phyloP scores from a whole-genome alignment of 441 rosid species.

The Adansonia gregorii region DNA sequence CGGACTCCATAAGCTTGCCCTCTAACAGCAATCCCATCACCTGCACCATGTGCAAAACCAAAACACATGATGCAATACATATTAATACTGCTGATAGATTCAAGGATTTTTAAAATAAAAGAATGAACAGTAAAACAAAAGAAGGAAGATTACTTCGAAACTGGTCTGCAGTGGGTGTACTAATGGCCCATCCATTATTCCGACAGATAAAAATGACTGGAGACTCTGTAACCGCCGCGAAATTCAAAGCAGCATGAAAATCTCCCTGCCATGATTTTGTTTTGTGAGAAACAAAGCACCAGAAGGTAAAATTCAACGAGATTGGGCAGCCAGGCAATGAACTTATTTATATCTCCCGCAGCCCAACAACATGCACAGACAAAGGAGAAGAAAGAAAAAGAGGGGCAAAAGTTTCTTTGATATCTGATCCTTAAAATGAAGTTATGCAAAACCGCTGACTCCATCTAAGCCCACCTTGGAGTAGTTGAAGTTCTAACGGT shows the following conservation, averaged over 20 bases:
- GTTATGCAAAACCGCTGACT: neutral
- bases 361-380: neutral
- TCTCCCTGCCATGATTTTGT: conserved; percentile 67
- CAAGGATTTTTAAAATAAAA: neutral
- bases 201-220: conserved; percentile 86
- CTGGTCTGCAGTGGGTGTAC: conserved; percentile 86
- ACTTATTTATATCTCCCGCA: neutral
- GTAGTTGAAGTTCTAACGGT: neutral
- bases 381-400: conserved; percentile 9
- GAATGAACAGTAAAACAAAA: conserved; percentile 24
- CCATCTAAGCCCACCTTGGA: neutral
- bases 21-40: conserved; percentile 85
- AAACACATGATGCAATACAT: conserved; percentile 17
- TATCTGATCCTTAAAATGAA: neutral
- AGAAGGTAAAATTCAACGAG: conserved; percentile 2
- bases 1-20: conserved; percentile 82
- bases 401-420: neutral
- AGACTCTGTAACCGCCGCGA: conserved; percentile 86
- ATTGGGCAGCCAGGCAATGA: neutral
- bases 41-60: conserved; percentile 39
- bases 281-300: conserved; percentile 26
- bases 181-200: conserved; percentile 96
- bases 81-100: conserved; percentile 19
- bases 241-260: conserved; percentile 87
- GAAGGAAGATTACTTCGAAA: conserved; percentile 64